Conservation (phyloP, 768 basidiomycete species). For the Sporobolomyces roseus region DNA sequence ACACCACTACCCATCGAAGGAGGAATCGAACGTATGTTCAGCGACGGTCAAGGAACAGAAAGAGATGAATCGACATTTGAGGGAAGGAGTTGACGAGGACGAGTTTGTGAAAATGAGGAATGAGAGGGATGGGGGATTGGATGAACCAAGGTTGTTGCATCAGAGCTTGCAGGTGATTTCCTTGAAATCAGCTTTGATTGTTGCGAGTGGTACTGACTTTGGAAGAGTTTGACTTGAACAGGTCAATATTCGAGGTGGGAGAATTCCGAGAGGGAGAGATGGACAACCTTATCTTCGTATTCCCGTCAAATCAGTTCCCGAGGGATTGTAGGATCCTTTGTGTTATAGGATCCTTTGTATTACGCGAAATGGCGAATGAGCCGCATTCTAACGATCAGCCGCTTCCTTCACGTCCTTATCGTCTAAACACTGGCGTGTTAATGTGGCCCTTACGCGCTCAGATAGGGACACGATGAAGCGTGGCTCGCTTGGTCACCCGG, state of each 20-base stretch:
- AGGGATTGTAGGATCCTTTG: not conserved
- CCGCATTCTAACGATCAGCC: too few species aligned
- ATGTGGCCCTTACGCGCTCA: too few species aligned
- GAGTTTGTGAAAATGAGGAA: slow-evolving; percentile 43
- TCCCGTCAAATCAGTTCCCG: not conserved
- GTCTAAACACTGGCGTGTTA: too few species aligned
- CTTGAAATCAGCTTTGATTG: not conserved
- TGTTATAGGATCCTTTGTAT: too few species aligned
- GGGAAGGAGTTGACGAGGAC: slow-evolving; percentile 20
- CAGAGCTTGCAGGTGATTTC: slow-evolving; percentile 44
- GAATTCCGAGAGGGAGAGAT: not conserved
- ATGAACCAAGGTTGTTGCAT: slow-evolving; percentile 43
- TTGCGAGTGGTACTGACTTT: not conserved
- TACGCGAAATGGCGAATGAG: too few species aligned
- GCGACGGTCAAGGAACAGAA: slow-evolving; percentile 44
- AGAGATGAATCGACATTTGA: slow-evolving; percentile 42
- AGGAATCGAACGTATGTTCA: slow-evolving; percentile 41
- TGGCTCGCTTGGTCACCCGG: too few species aligned
- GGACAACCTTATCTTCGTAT: slow-evolving; percentile 17
- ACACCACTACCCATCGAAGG: slow-evolving; percentile 42
- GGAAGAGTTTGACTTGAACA: not conserved
- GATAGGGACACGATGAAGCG: too few species aligned
- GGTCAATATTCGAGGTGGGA: slow-evolving; percentile 36
- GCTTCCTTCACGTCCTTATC: too few species aligned
- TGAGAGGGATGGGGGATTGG: slow-evolving; percentile 41